Conservation (phyloP, 1,139 yeast genomes). For the Tardiomyces digboiensis region DNA sequence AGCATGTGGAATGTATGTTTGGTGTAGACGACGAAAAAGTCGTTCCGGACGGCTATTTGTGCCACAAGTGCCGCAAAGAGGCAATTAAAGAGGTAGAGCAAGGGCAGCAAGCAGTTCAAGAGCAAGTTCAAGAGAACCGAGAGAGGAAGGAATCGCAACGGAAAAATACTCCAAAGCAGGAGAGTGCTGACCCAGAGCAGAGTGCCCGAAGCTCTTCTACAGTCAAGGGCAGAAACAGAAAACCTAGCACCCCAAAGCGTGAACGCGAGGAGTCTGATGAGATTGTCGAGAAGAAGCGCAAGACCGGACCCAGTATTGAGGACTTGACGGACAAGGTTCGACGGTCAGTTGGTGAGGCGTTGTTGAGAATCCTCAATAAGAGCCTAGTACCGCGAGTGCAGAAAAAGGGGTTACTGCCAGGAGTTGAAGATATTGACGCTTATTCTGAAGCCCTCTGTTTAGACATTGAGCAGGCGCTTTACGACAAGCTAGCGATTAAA, state of each 20-base stretch:
- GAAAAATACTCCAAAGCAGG: background rate
- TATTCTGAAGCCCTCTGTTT: slow-evolving; percentile 31
- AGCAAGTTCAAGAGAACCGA: background rate
- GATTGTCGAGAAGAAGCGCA: slow-evolving; percentile 3
- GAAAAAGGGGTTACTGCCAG: slow-evolving; percentile 11
- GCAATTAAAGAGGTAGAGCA: slow-evolving; percentile 10
- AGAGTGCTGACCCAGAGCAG: background rate
- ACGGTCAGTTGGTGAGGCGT: slow-evolving; percentile 32
- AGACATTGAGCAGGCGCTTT: slow-evolving; percentile 33
- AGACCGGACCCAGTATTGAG: slow-evolving; percentile 6
- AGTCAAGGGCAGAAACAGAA: no score
- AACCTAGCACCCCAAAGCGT: slow-evolving; percentile 1
- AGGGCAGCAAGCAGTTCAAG: background rate
- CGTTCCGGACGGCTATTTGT: slow-evolving; percentile 39
- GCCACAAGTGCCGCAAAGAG: slow-evolving; percentile 35
- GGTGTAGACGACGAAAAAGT: slow-evolving; percentile 32
- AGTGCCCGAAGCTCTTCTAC: no score
- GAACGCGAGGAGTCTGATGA: slow-evolving; percentile 3
- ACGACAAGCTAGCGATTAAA: slow-evolving; percentile 26
- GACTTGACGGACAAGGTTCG: slow-evolving; percentile 28
- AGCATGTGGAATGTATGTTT: slow-evolving; percentile 69
- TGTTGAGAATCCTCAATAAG: slow-evolving; percentile 27
- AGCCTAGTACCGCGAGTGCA: slow-evolving; percentile 36
- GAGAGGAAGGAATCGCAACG: background rate
- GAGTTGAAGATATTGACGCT: slow-evolving; percentile 31